Percentiles rank a stretch among this genome's conserved stretches.
phyloP scores from a whole-genome alignment of 192 early-diverging fungal genomes.

The Chytriomyces sp. region DNA sequence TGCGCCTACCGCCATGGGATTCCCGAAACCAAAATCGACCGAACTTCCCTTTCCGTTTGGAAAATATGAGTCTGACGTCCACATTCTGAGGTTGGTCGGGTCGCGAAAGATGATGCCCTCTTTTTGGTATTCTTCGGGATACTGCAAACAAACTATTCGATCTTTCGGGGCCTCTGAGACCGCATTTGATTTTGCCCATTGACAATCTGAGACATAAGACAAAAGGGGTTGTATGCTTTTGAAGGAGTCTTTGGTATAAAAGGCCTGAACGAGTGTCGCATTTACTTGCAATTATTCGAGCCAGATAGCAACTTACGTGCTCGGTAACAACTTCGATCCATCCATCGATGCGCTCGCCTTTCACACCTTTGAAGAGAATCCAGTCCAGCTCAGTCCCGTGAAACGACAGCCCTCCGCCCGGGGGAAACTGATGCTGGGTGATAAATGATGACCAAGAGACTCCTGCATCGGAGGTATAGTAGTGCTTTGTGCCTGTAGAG shows the following conservation, averaged over 20 bases:
- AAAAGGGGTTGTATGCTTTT: conserved; percentile 57
- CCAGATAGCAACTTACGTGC: conserved; percentile 27
- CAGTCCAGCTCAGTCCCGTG: conserved; percentile 68
- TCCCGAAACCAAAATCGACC: conserved; percentile 22
- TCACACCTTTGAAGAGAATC: conserved; percentile 66
- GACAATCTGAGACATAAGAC: conserved; percentile 63
- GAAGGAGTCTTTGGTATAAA: conserved; percentile 68
- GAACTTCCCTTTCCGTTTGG: conserved; percentile 34
- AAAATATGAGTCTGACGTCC: conserved; percentile 77
- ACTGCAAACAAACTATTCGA: conserved; percentile 71
- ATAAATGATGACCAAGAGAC: conserved; percentile 59
- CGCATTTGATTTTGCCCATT: conserved; percentile 66
- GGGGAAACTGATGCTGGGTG: conserved; percentile 29
- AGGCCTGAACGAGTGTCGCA: conserved; percentile 18
- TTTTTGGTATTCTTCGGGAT: conserved; percentile 32
- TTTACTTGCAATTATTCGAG: conserved; percentile 49
- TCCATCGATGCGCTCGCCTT: conserved; percentile 49
- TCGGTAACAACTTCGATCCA: conserved; percentile 26
- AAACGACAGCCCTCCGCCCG: conserved; percentile 52
- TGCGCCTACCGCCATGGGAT: conserved; percentile 70
- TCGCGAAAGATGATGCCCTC: conserved; percentile 30
- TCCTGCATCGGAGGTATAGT: conserved; percentile 63
- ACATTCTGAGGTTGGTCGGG: conserved; percentile 47
- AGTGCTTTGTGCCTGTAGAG: conserved; percentile 53
- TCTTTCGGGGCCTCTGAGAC: conserved; percentile 52